Conservation (phyloP, 176 grass and related monocot genomes). For the Pontederia crassipes region DNA sequence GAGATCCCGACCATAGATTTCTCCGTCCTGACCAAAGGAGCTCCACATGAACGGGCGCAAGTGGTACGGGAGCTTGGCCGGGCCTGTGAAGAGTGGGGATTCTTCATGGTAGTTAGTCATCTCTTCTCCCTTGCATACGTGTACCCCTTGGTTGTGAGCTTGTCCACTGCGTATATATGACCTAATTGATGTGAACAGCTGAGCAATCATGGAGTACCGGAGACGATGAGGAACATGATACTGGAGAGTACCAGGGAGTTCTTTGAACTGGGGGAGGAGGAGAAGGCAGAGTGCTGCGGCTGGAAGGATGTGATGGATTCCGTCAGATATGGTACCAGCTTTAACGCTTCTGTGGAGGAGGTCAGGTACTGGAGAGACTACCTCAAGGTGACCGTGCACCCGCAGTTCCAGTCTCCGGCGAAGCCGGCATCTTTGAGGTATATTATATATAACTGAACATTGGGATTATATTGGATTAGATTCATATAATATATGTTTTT, state of each 20-base stretch:
- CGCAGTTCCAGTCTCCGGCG: constrained; percentile 41
- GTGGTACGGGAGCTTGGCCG: constrained; percentile 28
- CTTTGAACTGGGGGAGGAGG: constrained; percentile 31
- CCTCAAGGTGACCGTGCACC: constrained; percentile 61
- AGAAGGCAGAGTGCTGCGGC: constrained; percentile 28
- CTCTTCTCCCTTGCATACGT: background rate
- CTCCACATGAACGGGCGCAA: constrained; percentile 17
- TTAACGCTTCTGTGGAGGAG: constrained; percentile 36
- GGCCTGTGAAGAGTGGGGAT: constrained; percentile 65
- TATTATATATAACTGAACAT: too few species aligned
- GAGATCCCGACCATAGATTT: constrained; percentile 52
- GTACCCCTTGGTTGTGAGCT: background rate
- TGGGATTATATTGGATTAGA: too few species aligned
- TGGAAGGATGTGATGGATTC: constrained; percentile 37
- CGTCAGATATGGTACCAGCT: constrained; percentile 43
- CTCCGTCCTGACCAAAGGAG: constrained; percentile 30
- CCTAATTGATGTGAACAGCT: constrained; percentile 22
- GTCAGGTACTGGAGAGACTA: constrained; percentile 43
- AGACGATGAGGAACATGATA: constrained; percentile 32
- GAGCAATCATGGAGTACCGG: constrained; percentile 52
- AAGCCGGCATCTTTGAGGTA: constrained; percentile 56
- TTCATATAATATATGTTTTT: too few species aligned
- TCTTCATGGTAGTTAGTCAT: constrained; percentile 48
- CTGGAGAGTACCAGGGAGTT: constrained; percentile 22
- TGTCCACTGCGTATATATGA: constrained; percentile 1